phyloP scores from a whole-genome alignment of 306 rosid genomes.

The Pueraria montana region DNA sequence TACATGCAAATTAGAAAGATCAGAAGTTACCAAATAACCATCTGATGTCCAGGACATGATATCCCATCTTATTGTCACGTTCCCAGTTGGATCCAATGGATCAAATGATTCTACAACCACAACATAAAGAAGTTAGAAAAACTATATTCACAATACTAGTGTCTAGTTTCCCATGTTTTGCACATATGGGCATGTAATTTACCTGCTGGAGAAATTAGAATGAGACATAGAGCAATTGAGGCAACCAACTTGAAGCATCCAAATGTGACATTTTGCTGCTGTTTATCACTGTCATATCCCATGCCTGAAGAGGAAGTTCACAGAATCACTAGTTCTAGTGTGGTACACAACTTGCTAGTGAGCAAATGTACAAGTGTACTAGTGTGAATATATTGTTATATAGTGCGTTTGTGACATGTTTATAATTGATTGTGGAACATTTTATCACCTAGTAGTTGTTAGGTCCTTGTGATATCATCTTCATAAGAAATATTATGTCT shows the following conservation, averaged over 20 bases:
- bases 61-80: slow-evolving; percentile 80
- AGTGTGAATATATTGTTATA: too few relatives aligned
- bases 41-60: slow-evolving; percentile 74
- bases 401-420: slow-evolving; percentile 40
- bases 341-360: slow-evolving; percentile 24
- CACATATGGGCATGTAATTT: slow-evolving; percentile 2
- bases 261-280: slow-evolving; percentile 23
- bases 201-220: slow-evolving; percentile 62
- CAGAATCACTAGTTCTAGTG: slow-evolving; percentile 40
- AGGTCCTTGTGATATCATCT: slow-evolving; percentile 49
- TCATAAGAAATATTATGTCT: slow-evolving; percentile 49
- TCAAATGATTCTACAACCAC: slow-evolving; percentile 66
- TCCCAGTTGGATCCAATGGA: slow-evolving; percentile 76
- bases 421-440: slow-evolving; percentile 7
- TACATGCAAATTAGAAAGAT: neutral
- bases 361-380: neutral
- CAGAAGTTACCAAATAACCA: slow-evolving; percentile 65
- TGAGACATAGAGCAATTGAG: slow-evolving; percentile 52
- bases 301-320: slow-evolving; percentile 49
- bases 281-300: slow-evolving; percentile 45
- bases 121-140: slow-evolving; percentile 20
- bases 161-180: slow-evolving; percentile 14
- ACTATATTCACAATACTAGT: slow-evolving; percentile 12
- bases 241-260: slow-evolving; percentile 45
- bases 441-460: slow-evolving; percentile 51